These are phyloP conservation scores for Neurospora terricola DNA, from an alignment of 495 filamentous ascomycete species.

Conservation along the genomic window DNA sequence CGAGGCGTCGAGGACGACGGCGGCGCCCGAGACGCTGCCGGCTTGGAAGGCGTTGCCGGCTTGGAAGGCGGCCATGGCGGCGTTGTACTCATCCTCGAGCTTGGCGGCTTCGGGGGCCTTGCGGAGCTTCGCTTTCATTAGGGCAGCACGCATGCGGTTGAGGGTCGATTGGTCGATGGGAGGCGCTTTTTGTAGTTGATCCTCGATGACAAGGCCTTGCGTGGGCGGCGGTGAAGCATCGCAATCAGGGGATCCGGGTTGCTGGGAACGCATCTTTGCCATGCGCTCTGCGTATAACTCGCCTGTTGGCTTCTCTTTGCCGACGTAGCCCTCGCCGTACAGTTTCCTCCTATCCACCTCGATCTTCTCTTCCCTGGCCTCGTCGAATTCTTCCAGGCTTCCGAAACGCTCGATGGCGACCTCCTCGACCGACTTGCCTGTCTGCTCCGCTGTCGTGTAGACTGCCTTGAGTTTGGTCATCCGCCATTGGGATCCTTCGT, in stretches of 20 bases:
- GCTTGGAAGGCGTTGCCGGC: slow-evolving; percentile 32
- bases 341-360: slow-evolving; percentile 76
- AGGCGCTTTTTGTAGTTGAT: slow-evolving; percentile 28
- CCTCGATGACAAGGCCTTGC: slow-evolving; percentile 35
- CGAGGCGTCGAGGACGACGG: slow-evolving; percentile 77
- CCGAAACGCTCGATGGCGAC: slow-evolving; percentile 77
- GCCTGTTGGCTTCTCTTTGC: slow-evolving; percentile 80
- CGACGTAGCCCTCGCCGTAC: slow-evolving; percentile 80
- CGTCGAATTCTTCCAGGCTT: slow-evolving; percentile 75
- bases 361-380: slow-evolving; percentile 88
- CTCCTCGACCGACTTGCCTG: slow-evolving; percentile 60
- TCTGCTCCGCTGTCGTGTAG: slow-evolving; percentile 70
- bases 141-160: slow-evolving; percentile 81
- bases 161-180: slow-evolving; percentile 64
- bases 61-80: slow-evolving; percentile 49
- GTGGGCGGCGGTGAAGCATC: slow-evolving; percentile 19
- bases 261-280: slow-evolving; percentile 11
- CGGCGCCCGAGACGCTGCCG: slow-evolving; percentile 23
- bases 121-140: slow-evolving; percentile 87
- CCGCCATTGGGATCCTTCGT: slow-evolving; percentile 82
- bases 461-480: slow-evolving; percentile 90
- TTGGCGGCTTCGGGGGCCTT: slow-evolving; percentile 60
- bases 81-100: slow-evolving; percentile 79
- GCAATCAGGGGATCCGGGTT: background rate
- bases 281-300: slow-evolving; percentile 70